A percentile compares a stretch with the other conserved stretches of the same genome.
Evolutionary conservation across 176 grass and related monocot species (phyloP).

Genomic region (maize (Zea mays)): Zm-B73-REFERENCE-NAM-5.0 NC_050101.1:82196501-82197000

Average conservation of each 20-base stretch:
- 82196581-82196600: neutral
- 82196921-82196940: neutral
- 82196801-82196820: neutral
- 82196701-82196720: neutral
- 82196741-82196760: neutral
- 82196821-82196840: too few species aligned
- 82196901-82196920: neutral
- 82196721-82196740: neutral
- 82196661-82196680: neutral
- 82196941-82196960: neutral
- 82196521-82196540: neutral
- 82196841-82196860: too few species aligned
- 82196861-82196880: too few species aligned
- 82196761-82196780: neutral
- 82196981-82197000: neutral
- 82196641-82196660: neutral
- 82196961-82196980: neutral
- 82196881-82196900: neutral
- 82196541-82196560: neutral
- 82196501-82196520: neutral
- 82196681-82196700: neutral
- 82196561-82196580: neutral
- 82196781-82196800: neutral
- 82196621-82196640: neutral
- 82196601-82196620: neutral